Base-by-base conservation (phyloP, 2,329 filamentous ascomycete genomes). In the Nemania sp. region DNA sequence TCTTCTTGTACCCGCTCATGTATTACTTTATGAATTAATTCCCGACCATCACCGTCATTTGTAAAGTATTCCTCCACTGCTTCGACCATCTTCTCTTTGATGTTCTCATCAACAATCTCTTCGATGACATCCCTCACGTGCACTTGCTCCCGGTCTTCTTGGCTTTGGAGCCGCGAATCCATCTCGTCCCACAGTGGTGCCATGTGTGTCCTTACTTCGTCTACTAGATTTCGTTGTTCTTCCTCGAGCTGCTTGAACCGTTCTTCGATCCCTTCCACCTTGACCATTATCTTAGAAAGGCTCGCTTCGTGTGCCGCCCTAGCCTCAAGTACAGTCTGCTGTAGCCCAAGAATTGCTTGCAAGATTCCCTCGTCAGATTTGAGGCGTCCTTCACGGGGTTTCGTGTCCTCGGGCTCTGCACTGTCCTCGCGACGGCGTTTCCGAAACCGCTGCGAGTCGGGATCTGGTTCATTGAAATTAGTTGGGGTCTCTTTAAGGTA, bases 171-270 rank as follows among this genome's bases (percentile, higher is more conserved):
- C 6, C 52, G 52, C 9, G 20, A 31, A 6, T 51, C 47, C 19
- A 55, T 6, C 26, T 55, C 52, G 20, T 51, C 47, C 52, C 52
- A 55, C 9, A 55, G 36, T 19, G 52, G 52, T 22, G 36, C 42
- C 48, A 55, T 43, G 23, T 34, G 31, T 7, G 42, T 44, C 19
- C 52, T 55, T 17, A 51, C 52, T 19, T 51, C 52, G 8, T 55
- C 47, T 11, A 15, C 52, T 8, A 55, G 19, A 15, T 43, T 34
- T 12, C 20, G 42, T 31, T 55, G 52, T 8, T 31, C 33, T 51
- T 55, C 36, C 20, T 51, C 47, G 4, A 55, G 42, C 24, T 46
- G 23, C 31, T 51, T 43, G 20, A 55, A 47, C 11, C 52, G 52
- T 17, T 11, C 48, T 48, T 55, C 52, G 2, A 51, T 44, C 1